Percentiles rank a stretch among this genome's conserved stretches.
phyloP scores from a whole-genome alignment of 2,329 filamentous ascomycete genomes.

The Sporothrix dimorphospora region DNA sequence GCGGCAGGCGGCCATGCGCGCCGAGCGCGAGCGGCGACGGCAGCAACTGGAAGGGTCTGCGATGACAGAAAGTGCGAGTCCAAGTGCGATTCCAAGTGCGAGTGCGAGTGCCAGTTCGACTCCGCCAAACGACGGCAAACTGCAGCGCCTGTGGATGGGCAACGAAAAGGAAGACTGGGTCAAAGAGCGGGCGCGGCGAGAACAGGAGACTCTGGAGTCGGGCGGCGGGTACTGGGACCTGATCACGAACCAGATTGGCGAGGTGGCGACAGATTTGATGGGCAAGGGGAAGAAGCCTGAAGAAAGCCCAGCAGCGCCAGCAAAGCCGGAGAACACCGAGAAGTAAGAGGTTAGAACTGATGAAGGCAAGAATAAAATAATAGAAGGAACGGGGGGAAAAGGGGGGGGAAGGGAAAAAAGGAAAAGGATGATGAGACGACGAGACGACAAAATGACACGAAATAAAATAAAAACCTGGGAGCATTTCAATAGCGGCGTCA shows the following conservation, averaged over 20 bases:
- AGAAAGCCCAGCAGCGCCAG: slow-evolving; percentile 21
- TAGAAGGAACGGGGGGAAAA: too few relatives aligned
- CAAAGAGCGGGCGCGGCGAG: slow-evolving; percentile 46
- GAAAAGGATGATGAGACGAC: neutral
- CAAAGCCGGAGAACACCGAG: slow-evolving; percentile 20
- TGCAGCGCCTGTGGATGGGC: slow-evolving; percentile 62
- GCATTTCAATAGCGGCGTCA: neutral
- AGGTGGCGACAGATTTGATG: slow-evolving; percentile 45
- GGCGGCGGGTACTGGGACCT: slow-evolving; percentile 60
- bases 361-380: neutral
- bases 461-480: too few relatives aligned
- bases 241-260: slow-evolving; percentile 60
- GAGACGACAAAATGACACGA: neutral
- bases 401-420: neutral
- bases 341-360: neutral
- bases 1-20: slow-evolving; percentile 52
- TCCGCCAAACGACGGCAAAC: neutral
- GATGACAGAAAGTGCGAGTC: neutral
- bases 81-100: neutral
- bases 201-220: slow-evolving; percentile 55
- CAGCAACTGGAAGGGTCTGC: slow-evolving; percentile 22
- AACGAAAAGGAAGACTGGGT: slow-evolving; percentile 55
- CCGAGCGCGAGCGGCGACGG: slow-evolving; percentile 48
- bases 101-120: neutral
- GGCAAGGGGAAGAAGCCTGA: slow-evolving; percentile 36